Base-by-base conservation (phyloP, 148 eudicot genomes). In the Limonium bicolor region DNA sequence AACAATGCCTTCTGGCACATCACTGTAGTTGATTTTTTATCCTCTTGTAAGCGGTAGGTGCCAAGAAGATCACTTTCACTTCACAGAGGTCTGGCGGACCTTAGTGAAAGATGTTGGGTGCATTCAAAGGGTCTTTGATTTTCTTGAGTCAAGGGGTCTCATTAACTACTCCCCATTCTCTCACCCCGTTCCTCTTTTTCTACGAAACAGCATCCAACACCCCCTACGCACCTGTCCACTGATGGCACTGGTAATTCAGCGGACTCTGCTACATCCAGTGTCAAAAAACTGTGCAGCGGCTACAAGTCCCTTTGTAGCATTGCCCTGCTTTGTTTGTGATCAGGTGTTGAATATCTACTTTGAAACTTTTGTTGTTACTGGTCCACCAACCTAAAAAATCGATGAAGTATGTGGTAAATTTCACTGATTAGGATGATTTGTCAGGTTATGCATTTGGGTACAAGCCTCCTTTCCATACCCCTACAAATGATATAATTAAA, bases 71-170 rank as follows among this genome's bases (percentile, higher is more conserved):
- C 6, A 70, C 82, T 8, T 81, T 90, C n/a, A n/a, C n/a, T n/a
- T n/a, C 44, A 90, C 95, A 2, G 95, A 90, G 65, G 82, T 66
- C 16, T 55, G 99, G 5, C 64, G 80, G 65, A 68, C 65, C 0
- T 46, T 90, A 2, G 70, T 90, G 0, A 95, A 95, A 8, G 99
- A 90, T 20, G 93, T 85, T 15, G 95, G 87, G 4, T 73, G 95
- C 0, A 67, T 90, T 30, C 49, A 85, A 15, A 67, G 82, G 57
- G 93, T 90, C 3, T 90, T 84, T 29, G 99, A 90, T 64, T 90
- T 90, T 55, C 58, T 85, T 20, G 99, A 90, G 46, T 50, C 82
- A 32, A 84, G 99, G 99, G 99, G 99, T 14, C 70, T 90, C 56
- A 70, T 90, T 23, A 90, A 90, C 66, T 90, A 78, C 63, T 31